phyloP scores from a whole-genome alignment of 2,329 filamentous ascomycete genomes.

The Coniochaeta sp. region DNA sequence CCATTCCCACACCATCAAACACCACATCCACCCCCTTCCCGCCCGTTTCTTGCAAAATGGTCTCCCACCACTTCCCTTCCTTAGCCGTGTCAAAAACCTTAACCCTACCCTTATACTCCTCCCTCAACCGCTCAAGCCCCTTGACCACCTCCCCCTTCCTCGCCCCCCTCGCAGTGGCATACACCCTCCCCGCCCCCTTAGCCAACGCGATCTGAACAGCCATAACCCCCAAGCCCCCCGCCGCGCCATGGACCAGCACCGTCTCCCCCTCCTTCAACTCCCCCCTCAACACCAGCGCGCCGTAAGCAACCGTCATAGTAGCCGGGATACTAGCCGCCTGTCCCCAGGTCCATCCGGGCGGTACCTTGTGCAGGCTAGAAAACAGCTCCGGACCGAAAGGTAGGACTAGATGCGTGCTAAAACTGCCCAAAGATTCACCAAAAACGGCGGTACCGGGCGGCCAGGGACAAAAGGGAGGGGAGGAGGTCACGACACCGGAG shows the following conservation, averaged over 20 bases:
- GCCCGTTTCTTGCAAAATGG: constrained; percentile 37
- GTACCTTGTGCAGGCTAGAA: constrained; percentile 32
- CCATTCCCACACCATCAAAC: constrained; percentile 51
- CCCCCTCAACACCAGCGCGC: constrained; percentile 35
- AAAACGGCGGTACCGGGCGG: constrained; percentile 45
- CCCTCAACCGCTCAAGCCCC: constrained; percentile 20
- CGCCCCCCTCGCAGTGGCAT: constrained; percentile 41
- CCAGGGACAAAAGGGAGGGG: constrained; percentile 27
- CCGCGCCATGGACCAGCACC: constrained; percentile 47
- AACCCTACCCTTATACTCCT: constrained; percentile 20
- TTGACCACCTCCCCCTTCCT: constrained; percentile 35
- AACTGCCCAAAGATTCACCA: constrained; percentile 44
- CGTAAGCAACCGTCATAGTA: constrained; percentile 48
- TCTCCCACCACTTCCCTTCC: constrained; percentile 37
- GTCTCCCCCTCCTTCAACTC: constrained; percentile 36
- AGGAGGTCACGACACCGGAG: constrained; percentile 38
- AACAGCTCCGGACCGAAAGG: constrained; percentile 14
- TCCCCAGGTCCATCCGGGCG: constrained; percentile 33
- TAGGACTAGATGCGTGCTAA: constrained; percentile 42
- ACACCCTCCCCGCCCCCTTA: constrained; percentile 24
- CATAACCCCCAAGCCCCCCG: constrained; percentile 47
- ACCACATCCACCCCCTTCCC: constrained; percentile 49
- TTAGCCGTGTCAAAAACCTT: constrained; percentile 31
- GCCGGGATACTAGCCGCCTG: constrained; percentile 46
- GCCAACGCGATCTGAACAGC: constrained; percentile 46